phyloP scores from a whole-genome alignment of 1,284 basidiomycete species.

The Pseudozyma hubeiensis region DNA sequence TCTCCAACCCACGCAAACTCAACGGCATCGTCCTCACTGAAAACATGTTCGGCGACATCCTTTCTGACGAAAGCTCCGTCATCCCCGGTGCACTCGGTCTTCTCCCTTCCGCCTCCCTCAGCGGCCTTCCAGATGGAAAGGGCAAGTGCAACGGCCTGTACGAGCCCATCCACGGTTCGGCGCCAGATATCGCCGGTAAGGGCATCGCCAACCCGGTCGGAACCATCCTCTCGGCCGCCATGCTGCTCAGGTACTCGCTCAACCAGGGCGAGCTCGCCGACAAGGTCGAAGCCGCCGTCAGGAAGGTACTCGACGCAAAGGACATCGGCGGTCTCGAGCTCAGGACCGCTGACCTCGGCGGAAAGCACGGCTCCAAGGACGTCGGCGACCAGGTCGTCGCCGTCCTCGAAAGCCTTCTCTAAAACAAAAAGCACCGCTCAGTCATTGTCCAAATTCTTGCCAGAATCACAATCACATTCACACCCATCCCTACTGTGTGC shows the following conservation, averaged over 20 bases:
- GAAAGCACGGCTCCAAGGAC: constrained; percentile 79
- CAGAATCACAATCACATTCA: too few relatives aligned
- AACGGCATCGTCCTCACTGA: constrained; percentile 79
- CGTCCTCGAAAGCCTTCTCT: constrained; percentile 77
- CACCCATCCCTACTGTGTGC: too few relatives aligned
- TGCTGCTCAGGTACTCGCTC: constrained; percentile 94
- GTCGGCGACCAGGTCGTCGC: constrained; percentile 87
- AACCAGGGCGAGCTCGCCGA: constrained; percentile 80
- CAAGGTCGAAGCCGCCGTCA: constrained; percentile 87
- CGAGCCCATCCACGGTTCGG: constrained; percentile 83
- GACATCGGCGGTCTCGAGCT: constrained; percentile 81
- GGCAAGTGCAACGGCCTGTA: constrained; percentile 82
- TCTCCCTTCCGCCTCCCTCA: constrained; percentile 92
- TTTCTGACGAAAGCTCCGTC: constrained; percentile 95
- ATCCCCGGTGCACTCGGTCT: constrained; percentile 97
- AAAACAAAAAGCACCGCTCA: not conserved
- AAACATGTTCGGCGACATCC: constrained; percentile 73
- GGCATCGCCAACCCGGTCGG: constrained; percentile 97
- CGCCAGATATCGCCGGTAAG: constrained; percentile 94
- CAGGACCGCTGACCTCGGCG: constrained; percentile 89
- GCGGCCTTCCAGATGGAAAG: constrained; percentile 84
- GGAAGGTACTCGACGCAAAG: constrained; percentile 83
- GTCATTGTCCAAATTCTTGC: too few relatives aligned
- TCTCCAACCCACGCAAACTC: constrained; percentile 88
- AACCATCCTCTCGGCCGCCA: constrained; percentile 93